phyloP scores from a whole-genome alignment of 257 asterid species.

The Solanum pinnatisectum region DNA sequence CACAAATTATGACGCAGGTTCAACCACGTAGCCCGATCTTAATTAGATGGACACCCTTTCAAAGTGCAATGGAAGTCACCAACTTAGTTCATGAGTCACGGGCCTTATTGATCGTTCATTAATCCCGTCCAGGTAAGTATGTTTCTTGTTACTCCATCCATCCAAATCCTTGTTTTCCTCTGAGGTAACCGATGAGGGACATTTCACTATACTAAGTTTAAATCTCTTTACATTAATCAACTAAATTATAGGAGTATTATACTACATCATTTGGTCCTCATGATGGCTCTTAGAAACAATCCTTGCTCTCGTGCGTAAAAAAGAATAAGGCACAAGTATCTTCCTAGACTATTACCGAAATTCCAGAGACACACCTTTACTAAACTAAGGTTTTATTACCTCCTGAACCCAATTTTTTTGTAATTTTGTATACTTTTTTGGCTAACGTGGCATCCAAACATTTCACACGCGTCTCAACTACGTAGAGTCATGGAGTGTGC shows the following conservation, averaged over 20 bases:
- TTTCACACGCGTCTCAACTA: too few species aligned
- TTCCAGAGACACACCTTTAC: too few species aligned
- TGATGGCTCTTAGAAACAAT: background rate
- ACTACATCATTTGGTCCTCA: background rate
- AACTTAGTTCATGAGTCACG: conserved; percentile 15
- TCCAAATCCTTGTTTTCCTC: background rate
- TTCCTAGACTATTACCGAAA: too few species aligned
- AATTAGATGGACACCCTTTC: conserved; percentile 3
- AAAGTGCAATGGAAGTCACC: conserved; percentile 15
- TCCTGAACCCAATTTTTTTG: too few species aligned
- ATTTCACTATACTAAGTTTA: background rate
- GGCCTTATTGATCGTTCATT: conserved; percentile 1
- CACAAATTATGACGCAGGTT: conserved; percentile 11
- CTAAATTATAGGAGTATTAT: background rate
- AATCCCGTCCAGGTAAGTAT: conserved; percentile 24
- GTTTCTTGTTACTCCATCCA: background rate
- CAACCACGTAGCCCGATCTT: conserved; percentile 6
- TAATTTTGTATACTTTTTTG: too few species aligned
- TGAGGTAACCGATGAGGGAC: background rate
- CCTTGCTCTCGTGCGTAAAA: too few species aligned
- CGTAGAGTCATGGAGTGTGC: too few species aligned
- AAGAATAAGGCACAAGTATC: too few species aligned
- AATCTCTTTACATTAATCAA: background rate
- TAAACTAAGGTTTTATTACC: too few species aligned
- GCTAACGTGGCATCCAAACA: too few species aligned